phyloP scores from a whole-genome alignment of 139 green algal genomes.

The Medakamo hakoo region DNA sequence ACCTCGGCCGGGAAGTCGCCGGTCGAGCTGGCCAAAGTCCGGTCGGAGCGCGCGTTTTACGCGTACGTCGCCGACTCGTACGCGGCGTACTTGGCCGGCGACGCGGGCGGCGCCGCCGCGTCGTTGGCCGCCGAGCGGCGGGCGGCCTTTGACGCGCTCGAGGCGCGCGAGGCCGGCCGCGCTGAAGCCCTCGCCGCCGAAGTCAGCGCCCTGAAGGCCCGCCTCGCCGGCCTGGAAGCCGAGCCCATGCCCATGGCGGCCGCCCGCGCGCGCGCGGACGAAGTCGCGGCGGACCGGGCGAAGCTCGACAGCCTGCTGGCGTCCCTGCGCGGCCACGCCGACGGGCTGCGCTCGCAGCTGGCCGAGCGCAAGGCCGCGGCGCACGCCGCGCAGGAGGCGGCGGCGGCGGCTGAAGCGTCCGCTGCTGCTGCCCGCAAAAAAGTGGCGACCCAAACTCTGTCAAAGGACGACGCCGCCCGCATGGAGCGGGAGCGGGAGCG shows the following conservation, averaged over 20 bases:
- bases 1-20: too few species aligned
- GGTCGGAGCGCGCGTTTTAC: constrained; percentile 20
- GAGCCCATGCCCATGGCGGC: background rate
- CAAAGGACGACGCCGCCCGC: background rate
- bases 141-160: background rate
- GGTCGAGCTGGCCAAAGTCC: constrained; percentile 1
- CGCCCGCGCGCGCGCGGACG: background rate
- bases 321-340: background rate
- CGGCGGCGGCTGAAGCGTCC: too few species aligned
- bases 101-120: background rate
- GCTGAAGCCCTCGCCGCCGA: background rate
- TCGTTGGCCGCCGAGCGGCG: background rate
- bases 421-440: background rate
- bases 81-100: background rate
- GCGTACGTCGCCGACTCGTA: constrained; percentile 20
- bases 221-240: background rate
- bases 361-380: background rate
- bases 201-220: background rate
- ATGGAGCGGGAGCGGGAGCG: background rate
- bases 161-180: background rate
- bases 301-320: background rate
- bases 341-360: background rate
- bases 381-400: too few species aligned
- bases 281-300: background rate
- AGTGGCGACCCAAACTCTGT: background rate